Percentiles rank a stretch among this genome's conserved stretches.
phyloP scores from a whole-genome alignment of 352 stramenopile genomes.

The Globisporangium radiosum region DNA sequence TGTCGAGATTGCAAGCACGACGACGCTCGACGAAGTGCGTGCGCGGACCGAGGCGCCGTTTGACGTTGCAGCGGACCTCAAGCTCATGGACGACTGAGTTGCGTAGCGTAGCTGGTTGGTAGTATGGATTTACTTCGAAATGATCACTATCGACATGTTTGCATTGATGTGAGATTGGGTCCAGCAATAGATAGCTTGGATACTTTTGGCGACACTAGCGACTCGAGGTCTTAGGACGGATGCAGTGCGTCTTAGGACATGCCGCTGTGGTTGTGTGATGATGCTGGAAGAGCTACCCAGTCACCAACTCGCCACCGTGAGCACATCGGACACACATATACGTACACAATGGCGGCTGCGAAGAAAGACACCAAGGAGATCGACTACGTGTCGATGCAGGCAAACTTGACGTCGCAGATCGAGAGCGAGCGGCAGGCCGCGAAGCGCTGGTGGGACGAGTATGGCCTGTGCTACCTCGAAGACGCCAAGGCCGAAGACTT shows the following conservation, averaged over 20 bases:
- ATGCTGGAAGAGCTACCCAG: too few species aligned
- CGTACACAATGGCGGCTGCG: slow-evolving; percentile 21
- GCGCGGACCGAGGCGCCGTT: slow-evolving; percentile 80
- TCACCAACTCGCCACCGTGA: background rate
- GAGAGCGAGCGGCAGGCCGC: slow-evolving; percentile 70
- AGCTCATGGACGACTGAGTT: slow-evolving; percentile 46
- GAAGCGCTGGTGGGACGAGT: slow-evolving; percentile 82
- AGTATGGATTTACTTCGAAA: too few species aligned
- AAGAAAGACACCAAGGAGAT: slow-evolving; percentile 63
- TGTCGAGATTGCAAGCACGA: slow-evolving; percentile 82
- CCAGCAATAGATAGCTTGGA: too few species aligned
- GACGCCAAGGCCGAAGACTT: slow-evolving; percentile 76
- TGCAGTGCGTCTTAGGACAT: too few species aligned
- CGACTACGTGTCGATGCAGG: slow-evolving; percentile 79
- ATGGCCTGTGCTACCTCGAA: slow-evolving; percentile 71
- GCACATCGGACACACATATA: background rate
- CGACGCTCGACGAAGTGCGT: slow-evolving; percentile 76
- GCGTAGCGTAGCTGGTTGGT: too few species aligned
- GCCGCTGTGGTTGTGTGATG: too few species aligned
- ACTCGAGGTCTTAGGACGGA: too few species aligned
- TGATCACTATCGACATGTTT: too few species aligned
- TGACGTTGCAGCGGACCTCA: slow-evolving; percentile 43
- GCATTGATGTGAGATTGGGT: too few species aligned
- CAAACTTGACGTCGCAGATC: slow-evolving; percentile 79
- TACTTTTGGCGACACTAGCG: too few species aligned